Conservation (phyloP, 2,329 filamentous ascomycete genomes). For the Microsporum audouinii region DNA sequence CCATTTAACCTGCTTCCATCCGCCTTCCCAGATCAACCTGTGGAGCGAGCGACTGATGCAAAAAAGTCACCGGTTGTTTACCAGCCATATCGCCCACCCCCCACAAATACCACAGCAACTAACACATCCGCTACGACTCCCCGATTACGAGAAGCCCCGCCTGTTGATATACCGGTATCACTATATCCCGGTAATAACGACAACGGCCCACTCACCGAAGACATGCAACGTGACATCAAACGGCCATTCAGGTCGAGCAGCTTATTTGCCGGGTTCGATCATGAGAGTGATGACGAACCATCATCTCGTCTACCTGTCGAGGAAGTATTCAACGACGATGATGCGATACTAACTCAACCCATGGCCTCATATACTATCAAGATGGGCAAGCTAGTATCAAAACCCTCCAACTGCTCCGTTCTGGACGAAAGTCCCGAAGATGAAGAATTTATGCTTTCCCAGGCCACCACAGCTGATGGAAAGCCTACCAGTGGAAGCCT, state of each 20-base stretch:
- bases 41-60: constrained; percentile 10
- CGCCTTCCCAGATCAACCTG: constrained; percentile 49
- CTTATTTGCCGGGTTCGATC: constrained; percentile 76
- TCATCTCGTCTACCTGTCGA: constrained; percentile 15
- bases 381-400: constrained; percentile 33
- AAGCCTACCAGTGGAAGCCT: constrained; percentile 16
- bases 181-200: constrained; percentile 68
- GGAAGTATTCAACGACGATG: constrained; percentile 35
- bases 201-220: constrained; percentile 55
- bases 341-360: constrained; percentile 32
- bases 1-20: constrained; percentile 71
- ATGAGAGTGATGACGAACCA: constrained; percentile 44
- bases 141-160: constrained; percentile 18
- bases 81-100: neutral
- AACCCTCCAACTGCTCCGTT: constrained; percentile 20
- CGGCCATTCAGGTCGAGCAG: constrained; percentile 68
- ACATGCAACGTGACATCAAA: constrained; percentile 45
- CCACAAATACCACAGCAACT: neutral
- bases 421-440: constrained; percentile 29
- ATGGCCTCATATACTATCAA: constrained; percentile 35
- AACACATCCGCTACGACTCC: neutral
- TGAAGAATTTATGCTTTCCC: constrained; percentile 5
- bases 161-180: constrained; percentile 37
- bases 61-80: neutral
- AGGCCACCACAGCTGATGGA: constrained; percentile 16